Evolutionary conservation across 169 alveolate species (phyloP), one percentile per base, ranked within the genome.

Genomic region (Plasmodium gaboni): DNA sequence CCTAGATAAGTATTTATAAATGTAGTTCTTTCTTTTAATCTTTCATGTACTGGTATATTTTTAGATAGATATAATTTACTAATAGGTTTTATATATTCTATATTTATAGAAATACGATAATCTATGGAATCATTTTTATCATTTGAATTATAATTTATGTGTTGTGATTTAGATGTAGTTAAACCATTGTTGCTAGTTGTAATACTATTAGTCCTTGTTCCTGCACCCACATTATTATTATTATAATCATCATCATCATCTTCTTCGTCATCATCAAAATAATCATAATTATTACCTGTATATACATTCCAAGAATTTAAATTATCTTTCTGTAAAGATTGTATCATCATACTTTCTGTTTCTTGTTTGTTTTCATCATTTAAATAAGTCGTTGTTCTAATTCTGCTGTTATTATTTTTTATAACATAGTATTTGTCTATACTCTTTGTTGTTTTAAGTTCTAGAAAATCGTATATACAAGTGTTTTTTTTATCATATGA

Each of bases 251-350:
- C 71, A 8, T 46, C 63, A 1, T 74, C 74, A 8, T 74, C 88
- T n/a, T 55, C 74, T 0, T 78, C 91, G 17, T 63, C 76, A 2
- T 83, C 91, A 13, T 83, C 91, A 83, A 83, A 83, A 48, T 68
- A 83, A 17, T 83, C 72, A 4, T 83, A 32, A 67, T 83, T 67
- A 68, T 83, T 83, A 13, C 91, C 91, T 15, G 69, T 15, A 71
- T 61, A 68, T 12, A 83, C 68, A 68, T 83, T 83, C 91, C 91
- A 83, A 12, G 83, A 55, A 17, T 83, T 83, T 67, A 83, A 28
- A 68, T 83, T 83, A 60, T 61, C 80, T 68, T 83, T 83, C n/a
- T 72, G 46, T 53, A 83, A 57, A 3, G 91, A 83, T 17, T 68
- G 51, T 5, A 60, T 42, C 70, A 83, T 68, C 70, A 83, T 68